Evolutionary conservation across 2,329 filamentous ascomycete genomes (phyloP), one percentile per base, ranked within the genome.

Genomic region (Scedosporium minutisporum): DNA sequence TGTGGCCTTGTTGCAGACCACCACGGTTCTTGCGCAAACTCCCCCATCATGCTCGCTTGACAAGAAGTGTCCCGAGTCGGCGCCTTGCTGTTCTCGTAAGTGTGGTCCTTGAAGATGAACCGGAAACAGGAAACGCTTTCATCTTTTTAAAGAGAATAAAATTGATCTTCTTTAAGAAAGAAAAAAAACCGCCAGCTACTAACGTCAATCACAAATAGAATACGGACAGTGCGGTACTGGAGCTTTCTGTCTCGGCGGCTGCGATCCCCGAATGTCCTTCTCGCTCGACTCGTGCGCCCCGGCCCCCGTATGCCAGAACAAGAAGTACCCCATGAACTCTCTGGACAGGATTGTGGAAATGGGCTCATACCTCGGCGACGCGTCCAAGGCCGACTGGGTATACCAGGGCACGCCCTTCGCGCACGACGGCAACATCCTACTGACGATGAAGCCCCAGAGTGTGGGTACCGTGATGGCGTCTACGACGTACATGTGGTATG

Each of bases 401-500:
- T 85, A 87, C 61, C 90, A 91, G 73, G 95, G 95, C 67, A 83
- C 85, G 69, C 87, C 91, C 14, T 80, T 90, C 51, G 70, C 78
- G 38, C 87, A 87, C 75, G 78, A 90, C 63, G 84, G 87, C 72
- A 85, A 86, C 66, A 79, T 95, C 2, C 80, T 97, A 60, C 80
- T 99, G 71, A 97, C 93, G 67, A 96, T 99, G 93, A 86, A 90
- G 51, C 84, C 88, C 66, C 83, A 88, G 68, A 93, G 89, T 41
- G 89, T 91, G 48, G 95, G 95, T 62, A 97, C 95, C 9, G 85
- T 99, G 57, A 77, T 99, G 62, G 89, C 92, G 66, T 82, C 84
- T 6, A 93, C 91, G 63, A 82, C 86, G 67, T 97, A 97, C 77
- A 87, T 99, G 76, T 97, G 95, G 95, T 99, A 97, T 75, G 95